A percentile compares a stretch with the other conserved stretches of the same genome.
Conservation (phyloP, 768 basidiomycete species). For the Leccinum longicurvipes region DNA sequence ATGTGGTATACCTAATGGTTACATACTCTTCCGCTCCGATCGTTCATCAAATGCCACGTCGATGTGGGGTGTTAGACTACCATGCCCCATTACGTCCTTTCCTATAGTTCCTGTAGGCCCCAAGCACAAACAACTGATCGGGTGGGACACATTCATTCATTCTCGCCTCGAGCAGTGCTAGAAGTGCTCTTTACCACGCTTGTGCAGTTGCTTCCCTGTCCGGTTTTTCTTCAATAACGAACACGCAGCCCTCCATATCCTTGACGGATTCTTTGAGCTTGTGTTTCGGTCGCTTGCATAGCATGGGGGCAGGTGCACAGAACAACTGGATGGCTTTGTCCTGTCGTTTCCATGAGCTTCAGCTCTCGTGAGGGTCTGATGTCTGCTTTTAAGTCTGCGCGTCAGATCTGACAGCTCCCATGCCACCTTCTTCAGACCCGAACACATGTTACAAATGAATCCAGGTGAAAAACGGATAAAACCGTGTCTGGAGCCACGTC, state of each 20-base stretch:
- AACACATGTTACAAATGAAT: conserved; percentile 97
- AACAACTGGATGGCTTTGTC: conserved; percentile 84
- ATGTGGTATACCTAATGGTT: background rate
- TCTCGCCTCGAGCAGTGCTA: conserved; percentile 88
- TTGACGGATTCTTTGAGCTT: conserved; percentile 82
- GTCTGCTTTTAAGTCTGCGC: conserved; percentile 52
- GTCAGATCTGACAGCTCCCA: conserved; percentile 83
- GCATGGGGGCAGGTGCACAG: conserved; percentile 88
- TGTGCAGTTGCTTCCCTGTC: conserved; percentile 97
- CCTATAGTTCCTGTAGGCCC: conserved; percentile 87
- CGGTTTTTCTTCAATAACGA: conserved; percentile 94
- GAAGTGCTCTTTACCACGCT: conserved; percentile 84
- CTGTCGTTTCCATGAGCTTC: conserved; percentile 36
- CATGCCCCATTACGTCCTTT: conserved; percentile 64
- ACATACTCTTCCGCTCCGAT: conserved; percentile 82
- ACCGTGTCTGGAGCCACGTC: conserved; percentile 61
- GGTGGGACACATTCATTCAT: background rate
- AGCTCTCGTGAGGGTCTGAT: background rate
- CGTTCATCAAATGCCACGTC: conserved; percentile 69
- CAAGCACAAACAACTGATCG: background rate
- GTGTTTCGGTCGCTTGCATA: conserved; percentile 83
- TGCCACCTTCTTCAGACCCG: conserved; percentile 89
- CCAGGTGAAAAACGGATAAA: conserved; percentile 87
- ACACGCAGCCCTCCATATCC: conserved; percentile 74
- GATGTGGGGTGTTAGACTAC: conserved; percentile 88